A percentile compares a stretch with the other conserved stretches of the same genome.
phyloP scores from a whole-genome alignment of 1,284 basidiomycete species.

The Ganoderma meredithae region DNA sequence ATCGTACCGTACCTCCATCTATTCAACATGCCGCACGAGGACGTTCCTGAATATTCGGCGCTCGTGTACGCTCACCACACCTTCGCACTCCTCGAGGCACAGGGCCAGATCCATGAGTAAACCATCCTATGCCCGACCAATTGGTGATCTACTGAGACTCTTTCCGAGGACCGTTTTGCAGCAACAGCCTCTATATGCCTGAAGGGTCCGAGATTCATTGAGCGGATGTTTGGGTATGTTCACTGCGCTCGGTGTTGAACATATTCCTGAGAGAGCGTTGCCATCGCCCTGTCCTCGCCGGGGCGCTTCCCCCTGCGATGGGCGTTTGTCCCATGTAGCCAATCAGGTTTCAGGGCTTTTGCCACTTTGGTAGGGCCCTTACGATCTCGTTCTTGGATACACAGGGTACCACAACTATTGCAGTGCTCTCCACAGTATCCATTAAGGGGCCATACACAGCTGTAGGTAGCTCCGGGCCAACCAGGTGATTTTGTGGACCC shows the following conservation, averaged over 20 bases:
- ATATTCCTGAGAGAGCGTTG: neutral
- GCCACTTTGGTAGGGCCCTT: neutral
- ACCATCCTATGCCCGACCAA: neutral
- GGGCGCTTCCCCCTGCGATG: neutral
- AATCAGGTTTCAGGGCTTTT: conserved; percentile 3
- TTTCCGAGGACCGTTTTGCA: neutral
- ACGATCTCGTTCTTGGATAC: conserved; percentile 28
- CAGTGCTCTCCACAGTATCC: conserved; percentile 10
- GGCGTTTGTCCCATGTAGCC: neutral
- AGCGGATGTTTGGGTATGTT: neutral
- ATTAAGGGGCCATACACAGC: neutral
- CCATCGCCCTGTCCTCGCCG: neutral
- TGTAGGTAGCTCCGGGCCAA: conserved; percentile 1
- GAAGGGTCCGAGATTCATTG: neutral
- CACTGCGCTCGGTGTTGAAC: neutral
- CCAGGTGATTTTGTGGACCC: conserved; percentile 26
- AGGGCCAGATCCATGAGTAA: neutral
- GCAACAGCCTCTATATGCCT: neutral
- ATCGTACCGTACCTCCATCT: neutral
- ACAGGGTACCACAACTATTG: conserved; percentile 28
- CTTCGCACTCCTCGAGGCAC: neutral
- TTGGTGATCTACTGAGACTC: neutral
- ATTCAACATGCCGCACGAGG: too few relatives aligned
- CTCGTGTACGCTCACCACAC: neutral
- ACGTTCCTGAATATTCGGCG: neutral